Evolutionary conservation across 148 eudicot species (phyloP), one percentile per base, ranked within the genome.

Genomic region (Fagopyrum esculentum): DNA sequence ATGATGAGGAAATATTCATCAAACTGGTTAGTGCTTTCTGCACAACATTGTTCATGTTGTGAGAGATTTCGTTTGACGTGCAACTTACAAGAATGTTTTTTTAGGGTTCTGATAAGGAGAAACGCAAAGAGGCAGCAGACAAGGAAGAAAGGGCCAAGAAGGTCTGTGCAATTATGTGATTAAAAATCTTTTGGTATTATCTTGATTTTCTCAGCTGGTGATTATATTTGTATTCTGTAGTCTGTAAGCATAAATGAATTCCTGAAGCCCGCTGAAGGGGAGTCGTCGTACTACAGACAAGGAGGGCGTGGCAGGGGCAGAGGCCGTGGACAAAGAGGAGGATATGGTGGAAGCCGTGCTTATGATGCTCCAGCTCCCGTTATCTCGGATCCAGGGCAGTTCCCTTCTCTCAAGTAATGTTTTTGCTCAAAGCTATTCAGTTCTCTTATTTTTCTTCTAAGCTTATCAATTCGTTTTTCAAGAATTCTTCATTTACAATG

Each of bases 31-130:
- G 61, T 16, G n/a, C 70, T 17, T 12, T 60, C 9, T 16, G 8
- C 12, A 8, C 3, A 1, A 60, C 9, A 60, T 60, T 64, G 15
- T 6, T 13, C 4, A 4, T 57, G n/a, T 35, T 45, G 17, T 44
- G 15, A 26, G 19, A 22, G 15, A 11, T 0, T 12, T 26, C 22
- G 15, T 17, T 12, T 68, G 15, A 12, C 1, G 5, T 15, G 26
- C 45, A 48, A 61, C 13, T 68, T 15, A 35, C 40, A 35, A 35
- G 40, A 35, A 5, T n/a, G 73, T 74, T 40, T 6, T 73, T 47
- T 8, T 85, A 88, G 91, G 86, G 87, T 76, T 73, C 86, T 17
- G 89, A 86, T 51, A 88, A 88, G 79, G 89, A 88, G 63, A 86
- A 77, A 70, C 83, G 77, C 61, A 88, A 76, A 70, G 91, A 85